Evolutionary conservation across 2,329 filamentous ascomycete genomes (phyloP), one percentile per base, ranked within the genome.

Genomic region (Paracoccidioides brasiliensis): DNA sequence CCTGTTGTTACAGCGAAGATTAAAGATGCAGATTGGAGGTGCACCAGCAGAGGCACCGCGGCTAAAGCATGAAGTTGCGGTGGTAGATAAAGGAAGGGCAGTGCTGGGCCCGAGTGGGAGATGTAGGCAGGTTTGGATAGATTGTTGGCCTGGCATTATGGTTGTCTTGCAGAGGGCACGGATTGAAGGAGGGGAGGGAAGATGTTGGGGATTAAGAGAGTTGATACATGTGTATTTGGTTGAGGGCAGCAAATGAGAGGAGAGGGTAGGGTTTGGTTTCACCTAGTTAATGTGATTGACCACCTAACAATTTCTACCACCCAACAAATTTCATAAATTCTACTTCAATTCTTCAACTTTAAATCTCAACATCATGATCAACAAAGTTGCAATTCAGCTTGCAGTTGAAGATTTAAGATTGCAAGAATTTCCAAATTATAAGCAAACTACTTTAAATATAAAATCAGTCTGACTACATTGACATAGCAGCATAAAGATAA

Each of bases 21-120:
- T 14, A 14, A 22, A 14, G 41, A 43, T 43, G 12, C 9, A 14
- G 41, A 43, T 14, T 14, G n/a, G 12, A 14, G 41, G 41, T 8
- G 41, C 22, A 22, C 22, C 22, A 43, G 41, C 8, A 43, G 41
- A 43, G 5, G 53, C 48, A 8, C 41, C 52, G 30, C 53, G 57
- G 33, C 55, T 67, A 22, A 65, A 60, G 3, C 59, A 63, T 52
- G 64, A 66, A 22, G 65, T 66, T 32, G 62, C 63, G 0, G 55
- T 66, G 9, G 63, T 52, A 9, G 63, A 64, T 48, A 56, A 62
- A 10, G 56, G 59, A 32, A 54, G 60, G 8, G 59, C 57, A 2
- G 59, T 66, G 4, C 32, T 66, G 40, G 66, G 56, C 43, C 64
- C 65, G 2, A 66, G 64, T 52, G 64, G 65, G 7, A 57, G 64